Percentiles rank a stretch among this genome's conserved stretches.
Conservation (phyloP, 805 yeast species). For the Saccharomyces cerevisiae region DNA sequence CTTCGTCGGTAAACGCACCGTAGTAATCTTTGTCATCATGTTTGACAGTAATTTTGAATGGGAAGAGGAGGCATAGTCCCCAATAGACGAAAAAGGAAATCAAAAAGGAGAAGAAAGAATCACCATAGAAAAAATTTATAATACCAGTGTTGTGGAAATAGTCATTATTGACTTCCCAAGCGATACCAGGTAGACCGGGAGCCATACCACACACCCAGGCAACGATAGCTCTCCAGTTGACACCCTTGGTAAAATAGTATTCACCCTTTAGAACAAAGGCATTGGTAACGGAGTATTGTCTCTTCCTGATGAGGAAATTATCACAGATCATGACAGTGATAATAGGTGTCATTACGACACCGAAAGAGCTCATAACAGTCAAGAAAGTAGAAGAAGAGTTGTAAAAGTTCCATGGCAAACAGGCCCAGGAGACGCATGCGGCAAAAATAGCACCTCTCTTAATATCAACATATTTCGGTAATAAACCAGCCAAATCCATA, state of each 20-base stretch:
- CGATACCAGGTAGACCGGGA: slow-evolving; percentile 35
- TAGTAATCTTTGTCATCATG: slow-evolving; percentile 36
- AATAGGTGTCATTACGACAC: slow-evolving; percentile 34
- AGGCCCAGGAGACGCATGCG: slow-evolving; percentile 31
- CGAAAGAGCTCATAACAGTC: slow-evolving; percentile 34
- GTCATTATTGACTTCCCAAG: slow-evolving; percentile 29
- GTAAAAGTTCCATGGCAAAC: slow-evolving; percentile 35
- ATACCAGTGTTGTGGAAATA: slow-evolving; percentile 31
- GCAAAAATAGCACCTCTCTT: slow-evolving; percentile 34
- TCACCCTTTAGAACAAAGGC: slow-evolving; percentile 23
- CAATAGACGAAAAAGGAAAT: slow-evolving; percentile 35
- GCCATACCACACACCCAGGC: no score
- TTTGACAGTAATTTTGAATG: slow-evolving; percentile 29
- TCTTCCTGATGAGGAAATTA: slow-evolving; percentile 32
- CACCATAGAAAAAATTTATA: slow-evolving; percentile 37
- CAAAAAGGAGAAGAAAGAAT: slow-evolving; percentile 36
- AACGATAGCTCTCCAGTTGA: no score
- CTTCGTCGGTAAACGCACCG: slow-evolving; percentile 33
- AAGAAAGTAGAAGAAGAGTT: slow-evolving; percentile 31
- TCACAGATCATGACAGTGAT: slow-evolving; percentile 36
- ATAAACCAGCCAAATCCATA: no score
- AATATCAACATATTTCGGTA: slow-evolving; percentile 35
- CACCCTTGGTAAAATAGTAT: slow-evolving; percentile 18
- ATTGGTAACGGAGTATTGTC: slow-evolving; percentile 30
- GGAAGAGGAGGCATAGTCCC: slow-evolving; percentile 30